phyloP scores from a whole-genome alignment of 257 asterid species.

The Solanum lycopersicoides region DNA sequence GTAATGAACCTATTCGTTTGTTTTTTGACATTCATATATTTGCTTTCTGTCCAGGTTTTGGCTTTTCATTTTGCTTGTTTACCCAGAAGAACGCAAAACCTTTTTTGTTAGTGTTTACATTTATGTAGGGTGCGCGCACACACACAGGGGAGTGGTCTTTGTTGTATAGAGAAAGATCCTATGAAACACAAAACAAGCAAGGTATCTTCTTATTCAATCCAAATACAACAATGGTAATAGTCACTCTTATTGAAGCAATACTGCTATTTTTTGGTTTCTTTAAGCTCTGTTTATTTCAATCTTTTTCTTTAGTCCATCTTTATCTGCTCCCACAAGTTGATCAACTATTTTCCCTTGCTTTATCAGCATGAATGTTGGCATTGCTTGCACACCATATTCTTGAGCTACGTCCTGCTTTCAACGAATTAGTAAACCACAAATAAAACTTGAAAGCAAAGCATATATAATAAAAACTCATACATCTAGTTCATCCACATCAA shows the following conservation, averaged over 20 bases:
- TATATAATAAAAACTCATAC: neutral
- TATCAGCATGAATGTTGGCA: conserved; percentile 59
- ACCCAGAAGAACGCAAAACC: neutral
- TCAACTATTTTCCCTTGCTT: conserved; percentile 55
- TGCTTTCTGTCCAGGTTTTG: neutral
- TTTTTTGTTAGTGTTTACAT: neutral
- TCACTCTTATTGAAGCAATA: neutral
- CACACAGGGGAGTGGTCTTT: neutral
- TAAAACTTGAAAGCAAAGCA: neutral
- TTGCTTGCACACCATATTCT: conserved; percentile 44
- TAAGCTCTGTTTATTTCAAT: conserved; percentile 39
- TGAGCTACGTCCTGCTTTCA: conserved; percentile 53
- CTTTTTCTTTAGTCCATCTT: conserved; percentile 37
- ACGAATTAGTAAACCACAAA: neutral
- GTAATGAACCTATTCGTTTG: neutral
- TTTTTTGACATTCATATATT: neutral
- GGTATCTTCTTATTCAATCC: neutral
- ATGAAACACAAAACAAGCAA: neutral
- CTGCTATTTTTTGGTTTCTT: neutral
- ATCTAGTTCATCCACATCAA: conserved; percentile 23
- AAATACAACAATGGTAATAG: neutral
- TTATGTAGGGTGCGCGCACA: neutral
- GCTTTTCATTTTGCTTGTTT: neutral
- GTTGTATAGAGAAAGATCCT: neutral
- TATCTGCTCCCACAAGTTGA: conserved; percentile 41